These are phyloP conservation scores for Penicillium sp. DNA, from an alignment of 2,329 filamentous ascomycete genomes.

Conservation along the genomic window DNA sequence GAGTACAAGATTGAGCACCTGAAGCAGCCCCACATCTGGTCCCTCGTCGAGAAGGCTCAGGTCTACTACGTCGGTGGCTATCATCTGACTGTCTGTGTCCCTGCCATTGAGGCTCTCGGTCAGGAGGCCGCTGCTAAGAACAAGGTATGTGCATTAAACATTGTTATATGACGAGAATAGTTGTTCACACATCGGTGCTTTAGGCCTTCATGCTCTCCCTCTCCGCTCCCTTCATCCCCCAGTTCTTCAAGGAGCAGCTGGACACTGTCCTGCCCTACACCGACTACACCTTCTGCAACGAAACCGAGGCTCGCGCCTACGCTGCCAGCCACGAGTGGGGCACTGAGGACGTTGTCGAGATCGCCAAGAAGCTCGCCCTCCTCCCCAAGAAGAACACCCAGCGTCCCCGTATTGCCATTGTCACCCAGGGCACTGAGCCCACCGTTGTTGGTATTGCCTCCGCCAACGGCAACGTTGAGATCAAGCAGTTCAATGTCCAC, in stretches of 20 bases:
- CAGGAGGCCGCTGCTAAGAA: slow-evolving; percentile 86
- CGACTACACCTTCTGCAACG: slow-evolving; percentile 96
- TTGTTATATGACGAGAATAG: too few relatives aligned
- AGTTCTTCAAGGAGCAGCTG: slow-evolving; percentile 97
- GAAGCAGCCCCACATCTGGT: slow-evolving; percentile 89
- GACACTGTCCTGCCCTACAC: slow-evolving; percentile 87
- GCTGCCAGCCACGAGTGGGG: slow-evolving; percentile 77
- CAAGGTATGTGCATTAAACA: slow-evolving; percentile 62
- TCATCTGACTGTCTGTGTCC: slow-evolving; percentile 94
- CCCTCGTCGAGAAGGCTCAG: slow-evolving; percentile 83
- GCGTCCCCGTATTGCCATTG: slow-evolving; percentile 82
- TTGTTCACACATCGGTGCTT: not conserved
- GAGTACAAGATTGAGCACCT: slow-evolving; percentile 95
- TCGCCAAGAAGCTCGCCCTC: slow-evolving; percentile 82
- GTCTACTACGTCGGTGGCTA: slow-evolving; percentile 94
- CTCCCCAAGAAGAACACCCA: slow-evolving; percentile 89
- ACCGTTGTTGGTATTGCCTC: slow-evolving; percentile 80
- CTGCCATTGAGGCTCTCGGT: slow-evolving; percentile 85
- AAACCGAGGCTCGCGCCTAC: slow-evolving; percentile 89
- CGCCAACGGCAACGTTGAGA: slow-evolving; percentile 64
- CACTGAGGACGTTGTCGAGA: slow-evolving; percentile 78
- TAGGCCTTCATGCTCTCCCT: slow-evolving; percentile 83
- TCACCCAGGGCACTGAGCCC: slow-evolving; percentile 92
- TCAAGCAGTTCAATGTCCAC: slow-evolving; percentile 81
- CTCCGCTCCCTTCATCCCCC: slow-evolving; percentile 91